Percentiles rank a stretch among this genome's conserved stretches.
Conservation (phyloP, 352 stramenopile species). For the Phytophthora multivora region DNA sequence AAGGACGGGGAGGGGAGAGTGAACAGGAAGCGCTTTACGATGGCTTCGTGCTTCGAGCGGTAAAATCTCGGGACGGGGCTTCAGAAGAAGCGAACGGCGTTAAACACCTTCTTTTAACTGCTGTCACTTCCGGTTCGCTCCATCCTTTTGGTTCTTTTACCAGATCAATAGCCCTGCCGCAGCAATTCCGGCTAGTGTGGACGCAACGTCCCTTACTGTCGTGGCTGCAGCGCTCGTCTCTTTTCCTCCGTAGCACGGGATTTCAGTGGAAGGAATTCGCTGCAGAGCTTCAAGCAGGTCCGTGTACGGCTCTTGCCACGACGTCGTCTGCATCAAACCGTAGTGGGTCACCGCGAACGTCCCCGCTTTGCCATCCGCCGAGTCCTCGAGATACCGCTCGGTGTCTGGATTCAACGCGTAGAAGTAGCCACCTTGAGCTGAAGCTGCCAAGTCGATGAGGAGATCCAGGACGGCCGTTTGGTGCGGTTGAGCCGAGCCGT, state of each 20-base stretch:
- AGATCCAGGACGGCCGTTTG: slow-evolving; percentile 63
- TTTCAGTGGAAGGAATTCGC: slow-evolving; percentile 47
- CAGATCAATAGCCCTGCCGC: too few relatives aligned
- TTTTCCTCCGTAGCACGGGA: slow-evolving; percentile 67
- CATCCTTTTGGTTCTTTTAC: neutral
- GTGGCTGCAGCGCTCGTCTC: slow-evolving; percentile 4
- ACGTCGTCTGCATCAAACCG: slow-evolving; percentile 55
- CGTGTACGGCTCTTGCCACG: slow-evolving; percentile 58
- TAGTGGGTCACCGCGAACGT: slow-evolving; percentile 62
- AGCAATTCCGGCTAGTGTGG: neutral
- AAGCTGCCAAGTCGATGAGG: slow-evolving; percentile 61
- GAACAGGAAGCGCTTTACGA: neutral
- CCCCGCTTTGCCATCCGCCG: slow-evolving; percentile 43
- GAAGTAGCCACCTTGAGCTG: slow-evolving; percentile 63
- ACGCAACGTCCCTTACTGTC: slow-evolving; percentile 1
- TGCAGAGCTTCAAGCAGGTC: slow-evolving; percentile 54
- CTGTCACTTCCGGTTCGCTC: neutral
- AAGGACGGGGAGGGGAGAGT: too few relatives aligned
- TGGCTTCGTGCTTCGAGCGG: slow-evolving; percentile 13
- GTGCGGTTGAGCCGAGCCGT: slow-evolving; percentile 52
- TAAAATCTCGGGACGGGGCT: slow-evolving; percentile 14
- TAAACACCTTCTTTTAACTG: neutral
- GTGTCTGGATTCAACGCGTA: slow-evolving; percentile 71
- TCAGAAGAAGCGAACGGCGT: too few relatives aligned
- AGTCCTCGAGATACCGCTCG: slow-evolving; percentile 62